A percentile compares a stretch with the other conserved stretches of the same genome.
phyloP scores from a whole-genome alignment of 2,329 filamentous ascomycete genomes.

The Samsoniella hepiali region DNA sequence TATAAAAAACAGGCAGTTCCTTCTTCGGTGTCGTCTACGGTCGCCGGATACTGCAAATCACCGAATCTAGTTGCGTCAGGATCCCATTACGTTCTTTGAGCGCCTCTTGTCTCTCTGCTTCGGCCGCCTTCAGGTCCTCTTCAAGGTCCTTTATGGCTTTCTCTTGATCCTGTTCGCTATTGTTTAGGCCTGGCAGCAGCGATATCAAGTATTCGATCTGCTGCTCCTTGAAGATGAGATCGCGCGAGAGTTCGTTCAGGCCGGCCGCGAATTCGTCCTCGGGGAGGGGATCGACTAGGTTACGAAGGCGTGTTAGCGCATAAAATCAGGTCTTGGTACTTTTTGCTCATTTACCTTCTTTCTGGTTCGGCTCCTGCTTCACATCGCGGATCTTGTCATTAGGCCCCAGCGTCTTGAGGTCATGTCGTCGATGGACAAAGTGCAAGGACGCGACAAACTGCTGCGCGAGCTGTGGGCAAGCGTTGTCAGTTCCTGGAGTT shows the following conservation, averaged over 20 bases:
- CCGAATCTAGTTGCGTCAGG: constrained; percentile 55
- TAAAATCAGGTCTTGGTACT: not conserved
- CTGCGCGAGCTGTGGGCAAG: constrained; percentile 53
- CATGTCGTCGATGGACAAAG: constrained; percentile 66
- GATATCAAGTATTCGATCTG: constrained; percentile 78
- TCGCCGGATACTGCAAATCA: constrained; percentile 58
- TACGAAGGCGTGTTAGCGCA: constrained; percentile 15
- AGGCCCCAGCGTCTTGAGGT: constrained; percentile 56
- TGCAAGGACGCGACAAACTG: constrained; percentile 67
- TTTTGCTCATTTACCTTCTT: constrained; percentile 42
- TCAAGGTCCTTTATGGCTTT: constrained; percentile 62
- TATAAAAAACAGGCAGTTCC: constrained; percentile 10
- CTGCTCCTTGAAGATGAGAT: constrained; percentile 76
- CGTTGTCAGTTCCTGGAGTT: not conserved
- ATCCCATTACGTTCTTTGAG: constrained; percentile 62
- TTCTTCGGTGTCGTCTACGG: constrained; percentile 42
- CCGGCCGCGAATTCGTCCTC: constrained; percentile 63
- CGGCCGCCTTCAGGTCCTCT: constrained; percentile 60
- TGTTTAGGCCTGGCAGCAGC: constrained; percentile 71
- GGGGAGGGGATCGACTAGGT: constrained; percentile 58
- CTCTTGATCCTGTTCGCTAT: constrained; percentile 74
- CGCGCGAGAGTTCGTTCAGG: constrained; percentile 69
- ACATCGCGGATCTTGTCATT: constrained; percentile 58
- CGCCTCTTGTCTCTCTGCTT: constrained; percentile 60
- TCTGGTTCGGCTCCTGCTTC: constrained; percentile 51